Base-by-base conservation (phyloP, 1,139 yeast genomes). In the Zygosaccharomyces pseudobailii region DNA sequence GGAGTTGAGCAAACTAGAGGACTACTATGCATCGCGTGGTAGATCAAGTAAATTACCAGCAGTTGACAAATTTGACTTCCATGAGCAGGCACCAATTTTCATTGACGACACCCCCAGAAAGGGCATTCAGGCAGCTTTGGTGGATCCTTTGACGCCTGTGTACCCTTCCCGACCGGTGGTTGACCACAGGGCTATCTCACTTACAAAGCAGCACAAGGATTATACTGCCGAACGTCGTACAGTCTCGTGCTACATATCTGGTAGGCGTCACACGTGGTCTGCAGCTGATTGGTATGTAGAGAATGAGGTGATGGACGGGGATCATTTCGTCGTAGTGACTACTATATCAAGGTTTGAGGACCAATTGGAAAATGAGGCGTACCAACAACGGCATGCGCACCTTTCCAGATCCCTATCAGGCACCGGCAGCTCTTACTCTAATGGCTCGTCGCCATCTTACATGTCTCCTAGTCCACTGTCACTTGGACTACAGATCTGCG, bases 231-330 rank as follows among this genome's bases (percentile, higher is more conserved):
- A 64, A 44, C 46, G 52, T 36, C 67, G 87, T 54, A 78, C 75
- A n/a, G 74, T 82, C 17, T 65, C 80, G 50, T 75, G 82, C 23
- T 79, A 80, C 57, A 72, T 84, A 13, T 76, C 82, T 46, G 87
- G 84, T 3, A 71, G 86, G 48, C 71, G 71, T 40, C 85, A 81
- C 62, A 82, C 90, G 1, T 80, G 89, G 85, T 80, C 79, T 9
- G 79, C 87, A 0, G 69, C 84, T n/a, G 87, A 83, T 59, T 84
- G 86, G 80, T 70, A 79, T 23, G 67, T 83, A 44, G 71, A 72
- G 45, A 70, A 74, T 41, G 70, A 75, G 42, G 67, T 79, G 25
- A 74, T 72, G 52, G 72, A 82, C 59, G 89, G 90, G 20, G 94
- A 85, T 59, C 75, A 80, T 21, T 66, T 85, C 8, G 75, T 83